Conservation (phyloP, 1,284 basidiomycete species). For the Laetiporus sulphureus region DNA sequence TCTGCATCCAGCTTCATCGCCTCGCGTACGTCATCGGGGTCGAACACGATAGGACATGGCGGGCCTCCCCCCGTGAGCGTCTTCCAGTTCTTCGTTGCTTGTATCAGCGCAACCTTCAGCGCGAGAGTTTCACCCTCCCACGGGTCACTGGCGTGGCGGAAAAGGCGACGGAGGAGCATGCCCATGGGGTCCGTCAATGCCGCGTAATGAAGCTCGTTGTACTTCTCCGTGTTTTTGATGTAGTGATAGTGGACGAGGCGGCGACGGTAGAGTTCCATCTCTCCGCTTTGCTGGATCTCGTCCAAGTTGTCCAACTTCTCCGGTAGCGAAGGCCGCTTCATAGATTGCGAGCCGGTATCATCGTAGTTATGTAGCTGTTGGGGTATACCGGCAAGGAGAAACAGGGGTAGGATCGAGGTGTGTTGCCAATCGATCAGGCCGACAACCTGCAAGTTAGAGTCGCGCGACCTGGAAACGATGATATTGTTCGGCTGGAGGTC, state of each 20-base stretch:
- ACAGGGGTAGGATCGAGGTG: slow-evolving; percentile 38
- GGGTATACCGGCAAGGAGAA: slow-evolving; percentile 40
- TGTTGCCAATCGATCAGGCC: slow-evolving; percentile 40
- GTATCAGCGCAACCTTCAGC: slow-evolving; percentile 35
- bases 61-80: too few species aligned
- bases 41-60: too few species aligned
- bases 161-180: slow-evolving; percentile 32
- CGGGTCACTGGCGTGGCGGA: slow-evolving; percentile 29
- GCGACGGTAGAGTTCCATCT: slow-evolving; percentile 28
- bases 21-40: too few species aligned
- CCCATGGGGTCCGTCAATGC: slow-evolving; percentile 29
- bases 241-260: slow-evolving; percentile 43
- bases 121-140: slow-evolving; percentile 42
- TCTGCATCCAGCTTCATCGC: slow-evolving; percentile 29
- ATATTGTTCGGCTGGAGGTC: slow-evolving; percentile 34
- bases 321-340: slow-evolving; percentile 34
- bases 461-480: slow-evolving; percentile 27
- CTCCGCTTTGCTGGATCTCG: slow-evolving; percentile 22
- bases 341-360: slow-evolving; percentile 30
- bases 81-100: slow-evolving; percentile 32
- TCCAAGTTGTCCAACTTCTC: slow-evolving; percentile 29
- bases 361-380: slow-evolving; percentile 36
- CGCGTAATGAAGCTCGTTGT: slow-evolving; percentile 33
- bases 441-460: slow-evolving; percentile 24
- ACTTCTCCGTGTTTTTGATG: slow-evolving; percentile 32